These are phyloP conservation scores for Russula sp. DNA, from an alignment of 768 basidiomycete genomes.

Conservation along the genomic window DNA sequence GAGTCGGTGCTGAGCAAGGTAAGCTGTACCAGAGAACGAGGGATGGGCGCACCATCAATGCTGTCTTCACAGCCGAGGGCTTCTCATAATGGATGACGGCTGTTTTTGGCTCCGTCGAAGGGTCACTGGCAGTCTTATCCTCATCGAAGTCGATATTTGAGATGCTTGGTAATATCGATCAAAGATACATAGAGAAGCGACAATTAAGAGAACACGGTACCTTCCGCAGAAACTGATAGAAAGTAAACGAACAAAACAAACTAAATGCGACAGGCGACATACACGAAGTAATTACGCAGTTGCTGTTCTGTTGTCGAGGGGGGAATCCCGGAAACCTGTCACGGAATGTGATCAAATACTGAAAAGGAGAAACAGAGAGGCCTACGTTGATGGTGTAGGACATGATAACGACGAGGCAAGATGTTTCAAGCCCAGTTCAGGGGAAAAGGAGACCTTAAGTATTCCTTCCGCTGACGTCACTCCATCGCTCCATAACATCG, in stretches of 20 bases:
- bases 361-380: neutral
- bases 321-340: slow-evolving; percentile 70
- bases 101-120: slow-evolving; percentile 40
- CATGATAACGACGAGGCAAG: neutral
- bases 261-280: slow-evolving; percentile 34
- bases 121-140: too few species aligned
- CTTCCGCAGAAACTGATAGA: slow-evolving; percentile 78
- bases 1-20: neutral
- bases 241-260: neutral
- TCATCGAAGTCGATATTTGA: slow-evolving; percentile 56
- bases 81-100: slow-evolving; percentile 88
- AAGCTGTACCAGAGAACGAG: neutral
- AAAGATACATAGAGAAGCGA: neutral
- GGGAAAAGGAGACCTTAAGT: neutral
- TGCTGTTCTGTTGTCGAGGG: slow-evolving; percentile 61
- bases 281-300: slow-evolving; percentile 82
- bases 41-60: slow-evolving; percentile 58
- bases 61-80: slow-evolving; percentile 77
- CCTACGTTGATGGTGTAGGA: slow-evolving; percentile 24
- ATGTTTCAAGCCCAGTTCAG: neutral
- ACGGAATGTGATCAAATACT: neutral
- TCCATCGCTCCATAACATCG: neutral
- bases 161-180: slow-evolving; percentile 50
- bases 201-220: slow-evolving; percentile 40
- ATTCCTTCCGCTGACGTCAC: slow-evolving; percentile 9